Evolutionary conservation across 805 yeast genomes (phyloP).

Genomic region (Starmerella powellii): DNA sequence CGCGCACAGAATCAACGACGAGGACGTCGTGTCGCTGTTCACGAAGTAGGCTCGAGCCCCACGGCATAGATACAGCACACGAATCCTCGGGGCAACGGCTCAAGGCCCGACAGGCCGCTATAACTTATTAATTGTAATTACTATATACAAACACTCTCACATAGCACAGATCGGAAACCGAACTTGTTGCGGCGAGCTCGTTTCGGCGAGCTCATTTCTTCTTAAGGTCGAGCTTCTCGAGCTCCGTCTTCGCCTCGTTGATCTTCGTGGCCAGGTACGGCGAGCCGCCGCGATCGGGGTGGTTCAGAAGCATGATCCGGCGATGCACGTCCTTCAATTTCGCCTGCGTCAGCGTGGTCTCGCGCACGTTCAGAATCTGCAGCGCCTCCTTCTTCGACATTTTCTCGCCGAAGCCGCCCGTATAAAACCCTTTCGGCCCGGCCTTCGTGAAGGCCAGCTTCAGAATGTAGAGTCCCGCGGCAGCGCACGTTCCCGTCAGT

Average conservation of each 20-base stretch:
- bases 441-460: slow-evolving; percentile 26
- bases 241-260: slow-evolving; percentile 70
- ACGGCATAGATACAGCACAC: no score
- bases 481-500: slow-evolving; percentile 56
- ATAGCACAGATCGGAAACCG: no score
- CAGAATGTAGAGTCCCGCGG: slow-evolving; percentile 35
- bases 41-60: slow-evolving; percentile 48
- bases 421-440: slow-evolving; percentile 60
- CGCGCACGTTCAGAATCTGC: slow-evolving; percentile 57
- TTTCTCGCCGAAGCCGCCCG: slow-evolving; percentile 86
- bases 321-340: slow-evolving; percentile 60
- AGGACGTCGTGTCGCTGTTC: slow-evolving; percentile 85
- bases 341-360: slow-evolving; percentile 29
- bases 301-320: slow-evolving; percentile 65
- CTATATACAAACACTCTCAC: background rate
- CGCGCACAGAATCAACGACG: slow-evolving; percentile 71
- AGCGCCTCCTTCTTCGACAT: slow-evolving; percentile 84
- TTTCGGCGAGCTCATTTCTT: slow-evolving; percentile 5
- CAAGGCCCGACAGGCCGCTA: background rate
- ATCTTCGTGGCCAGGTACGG: slow-evolving; percentile 71
- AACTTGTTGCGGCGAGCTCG: no score
- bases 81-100: no score
- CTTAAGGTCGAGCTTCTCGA: slow-evolving; percentile 41
- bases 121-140: background rate
- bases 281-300: slow-evolving; percentile 85